Evolutionary conservation across 2,329 filamentous ascomycete genomes (phyloP), one percentile per base, ranked within the genome.

Genomic region (Colletotrichum neosansevieriae): DNA sequence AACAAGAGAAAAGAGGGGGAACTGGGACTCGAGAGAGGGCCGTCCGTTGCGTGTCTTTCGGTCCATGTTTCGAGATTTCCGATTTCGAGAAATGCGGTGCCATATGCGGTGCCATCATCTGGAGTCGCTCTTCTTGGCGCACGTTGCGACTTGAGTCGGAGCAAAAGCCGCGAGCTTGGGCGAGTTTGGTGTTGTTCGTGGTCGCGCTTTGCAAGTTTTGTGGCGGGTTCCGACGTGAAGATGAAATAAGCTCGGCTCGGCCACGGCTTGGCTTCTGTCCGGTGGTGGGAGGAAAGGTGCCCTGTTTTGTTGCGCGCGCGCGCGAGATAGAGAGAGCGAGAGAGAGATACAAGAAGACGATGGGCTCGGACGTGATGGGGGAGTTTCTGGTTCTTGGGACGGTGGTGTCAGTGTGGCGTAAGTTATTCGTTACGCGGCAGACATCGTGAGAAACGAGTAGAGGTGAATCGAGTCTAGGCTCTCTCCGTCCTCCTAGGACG

Each of bases 321-420:
- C 4, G 6, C 4, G 24, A 29, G 24, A 29, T 4, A 29, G 24
- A 29, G 24, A 29, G 4, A 6, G 4, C 3, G 24, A 29, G 24
- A 29, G 24, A 29, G 29, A 29, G 29, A 29, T 1, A 9, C 6
- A 29, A 6, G 7, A 9, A 9, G 15, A 13, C 15, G 51, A 19
- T 10, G 38, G 51, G n/a, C 60, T 68, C 65, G 65, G 61, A 68
- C 65, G 24, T 32, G 49, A 32, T 40, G 51, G 56, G 40, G 45
- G 32, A 42, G 66, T 69, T 69, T 65, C 56, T 42, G 19, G 29
- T 66, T 50, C 19, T 49, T 69, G 56, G 17, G 66, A 69, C 40
- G 66, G 49, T 65, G 42, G 61, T 47, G 56, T 66, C 66, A 60
- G 29, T 69, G 66, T 69, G 66, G 54, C 56, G 61, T 69, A 54